Percentiles rank a stretch among this genome's conserved stretches.
phyloP scores from a whole-genome alignment of 2,329 filamentous ascomycete species.

The Trichoderma sp. region DNA sequence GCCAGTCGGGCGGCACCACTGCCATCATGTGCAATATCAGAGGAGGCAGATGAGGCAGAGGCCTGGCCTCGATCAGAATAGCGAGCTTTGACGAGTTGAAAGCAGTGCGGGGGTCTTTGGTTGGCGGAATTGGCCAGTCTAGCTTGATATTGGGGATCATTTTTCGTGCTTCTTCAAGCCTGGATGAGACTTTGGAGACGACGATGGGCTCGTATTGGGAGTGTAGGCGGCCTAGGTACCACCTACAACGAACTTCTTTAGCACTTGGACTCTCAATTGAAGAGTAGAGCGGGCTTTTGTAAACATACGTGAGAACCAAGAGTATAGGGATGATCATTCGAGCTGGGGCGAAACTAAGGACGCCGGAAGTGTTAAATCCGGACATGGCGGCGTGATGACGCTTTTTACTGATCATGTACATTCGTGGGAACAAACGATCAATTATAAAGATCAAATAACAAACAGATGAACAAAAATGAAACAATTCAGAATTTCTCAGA shows the following conservation, averaged over 20 bases:
- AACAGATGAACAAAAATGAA: not conserved
- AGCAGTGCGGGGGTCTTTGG: slow-evolving; percentile 35
- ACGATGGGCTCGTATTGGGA: slow-evolving; percentile 45
- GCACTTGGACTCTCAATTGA: not conserved
- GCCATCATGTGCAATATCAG: slow-evolving; percentile 58
- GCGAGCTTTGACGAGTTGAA: slow-evolving; percentile 56
- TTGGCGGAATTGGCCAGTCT: slow-evolving; percentile 37
- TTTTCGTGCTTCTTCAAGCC: slow-evolving; percentile 43
- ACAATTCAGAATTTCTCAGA: no score
- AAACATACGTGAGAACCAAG: not conserved
- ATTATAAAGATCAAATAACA: not conserved
- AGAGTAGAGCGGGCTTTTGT: not conserved
- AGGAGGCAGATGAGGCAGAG: slow-evolving; percentile 51
- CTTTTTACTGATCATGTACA: not conserved
- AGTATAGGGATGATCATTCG: not conserved
- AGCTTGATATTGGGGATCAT: slow-evolving; percentile 44
- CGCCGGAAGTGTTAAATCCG: slow-evolving; percentile 7
- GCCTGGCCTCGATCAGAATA: slow-evolving; percentile 57
- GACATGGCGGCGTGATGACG: not conserved
- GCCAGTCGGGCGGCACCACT: slow-evolving; percentile 59
- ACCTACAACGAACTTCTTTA: slow-evolving; percentile 35
- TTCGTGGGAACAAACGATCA: not conserved
- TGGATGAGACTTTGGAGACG: slow-evolving; percentile 39
- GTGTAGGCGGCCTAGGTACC: slow-evolving; percentile 44
- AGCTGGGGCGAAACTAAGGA: not conserved